A percentile compares a stretch with the other conserved stretches of the same genome.
Conservation (phyloP, 495 filamentous ascomycete species). For the Massariosphaeria phaeospora region DNA sequence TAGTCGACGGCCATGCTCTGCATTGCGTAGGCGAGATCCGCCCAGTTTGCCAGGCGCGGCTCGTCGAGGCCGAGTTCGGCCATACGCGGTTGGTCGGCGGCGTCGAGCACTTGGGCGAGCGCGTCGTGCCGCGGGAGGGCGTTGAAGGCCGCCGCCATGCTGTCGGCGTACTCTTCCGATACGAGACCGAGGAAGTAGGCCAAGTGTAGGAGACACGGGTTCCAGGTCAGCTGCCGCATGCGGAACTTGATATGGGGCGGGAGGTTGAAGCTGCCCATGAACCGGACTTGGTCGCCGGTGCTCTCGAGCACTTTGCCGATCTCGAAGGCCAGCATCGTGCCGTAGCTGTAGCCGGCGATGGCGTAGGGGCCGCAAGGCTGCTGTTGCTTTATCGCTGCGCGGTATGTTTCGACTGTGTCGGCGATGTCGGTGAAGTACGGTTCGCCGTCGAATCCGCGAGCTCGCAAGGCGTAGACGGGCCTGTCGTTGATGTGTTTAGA, state of each 20-base stretch:
- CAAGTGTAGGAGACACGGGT: slow-evolving; percentile 46
- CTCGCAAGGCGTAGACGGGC: slow-evolving; percentile 53
- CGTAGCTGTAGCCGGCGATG: slow-evolving; percentile 54
- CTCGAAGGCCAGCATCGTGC: slow-evolving; percentile 54
- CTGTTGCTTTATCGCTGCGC: slow-evolving; percentile 40
- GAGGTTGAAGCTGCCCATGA: slow-evolving; percentile 43
- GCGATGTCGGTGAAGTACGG: slow-evolving; percentile 37
- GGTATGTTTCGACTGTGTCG: slow-evolving; percentile 44
- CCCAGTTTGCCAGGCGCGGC: not conserved
- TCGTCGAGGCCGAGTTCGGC: not conserved
- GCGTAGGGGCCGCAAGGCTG: slow-evolving; percentile 57
- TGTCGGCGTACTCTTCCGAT: slow-evolving; percentile 36
- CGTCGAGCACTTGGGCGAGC: not conserved
- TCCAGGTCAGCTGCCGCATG: slow-evolving; percentile 50
- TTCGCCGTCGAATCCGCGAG: slow-evolving; percentile 50
- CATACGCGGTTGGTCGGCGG: not conserved
- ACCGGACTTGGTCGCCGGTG: slow-evolving; percentile 32
- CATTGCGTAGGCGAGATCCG: slow-evolving; percentile 16
- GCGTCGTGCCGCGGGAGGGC: not conserved
- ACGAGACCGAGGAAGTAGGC: slow-evolving; percentile 49
- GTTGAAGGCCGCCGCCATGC: not conserved
- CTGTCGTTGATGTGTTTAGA: slow-evolving; percentile 47
- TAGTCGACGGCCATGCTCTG: slow-evolving; percentile 50
- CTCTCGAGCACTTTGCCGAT: slow-evolving; percentile 47
- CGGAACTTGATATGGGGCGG: slow-evolving; percentile 52